phyloP scores from a whole-genome alignment of 2,329 filamentous ascomycete genomes.

The Xylaria sp. region DNA sequence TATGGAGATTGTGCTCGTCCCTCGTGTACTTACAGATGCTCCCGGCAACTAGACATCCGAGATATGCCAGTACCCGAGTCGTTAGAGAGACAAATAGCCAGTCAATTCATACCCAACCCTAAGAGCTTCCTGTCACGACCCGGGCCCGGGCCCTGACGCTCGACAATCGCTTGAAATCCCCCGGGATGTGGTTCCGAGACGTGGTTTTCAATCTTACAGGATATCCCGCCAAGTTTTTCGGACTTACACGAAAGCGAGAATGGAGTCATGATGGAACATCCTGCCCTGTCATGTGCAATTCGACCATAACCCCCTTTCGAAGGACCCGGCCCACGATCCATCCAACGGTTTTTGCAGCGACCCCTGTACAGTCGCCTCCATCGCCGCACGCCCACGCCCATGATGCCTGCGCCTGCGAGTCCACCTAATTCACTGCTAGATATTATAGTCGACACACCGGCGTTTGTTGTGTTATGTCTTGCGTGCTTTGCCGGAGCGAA shows the following conservation, averaged over 20 bases:
- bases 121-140: slow-evolving; percentile 8
- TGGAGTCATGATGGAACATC: too few relatives aligned
- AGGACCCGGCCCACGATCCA: too few relatives aligned
- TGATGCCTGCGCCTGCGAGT: background rate
- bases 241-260: too few relatives aligned
- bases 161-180: background rate
- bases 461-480: background rate
- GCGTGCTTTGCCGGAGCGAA: background rate
- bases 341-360: too few relatives aligned
- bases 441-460: background rate
- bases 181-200: slow-evolving; percentile 1
- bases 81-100: slow-evolving; percentile 5
- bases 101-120: slow-evolving; percentile 3
- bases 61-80: slow-evolving; percentile 13
- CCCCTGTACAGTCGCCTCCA: slow-evolving; percentile 2
- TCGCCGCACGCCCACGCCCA: background rate
- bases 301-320: too few relatives aligned
- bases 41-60: slow-evolving; percentile 12
- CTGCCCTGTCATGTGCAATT: too few relatives aligned
- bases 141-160: slow-evolving; percentile 7
- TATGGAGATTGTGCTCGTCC: slow-evolving; percentile 1
- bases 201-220: slow-evolving; percentile 1
- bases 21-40: slow-evolving; percentile 10
- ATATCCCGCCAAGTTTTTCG: background rate
- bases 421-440: background rate